Evolutionary conservation across 768 basidiomycete genomes (phyloP), one percentile per base, ranked within the genome.

Genomic region (Trametes punicea): DNA sequence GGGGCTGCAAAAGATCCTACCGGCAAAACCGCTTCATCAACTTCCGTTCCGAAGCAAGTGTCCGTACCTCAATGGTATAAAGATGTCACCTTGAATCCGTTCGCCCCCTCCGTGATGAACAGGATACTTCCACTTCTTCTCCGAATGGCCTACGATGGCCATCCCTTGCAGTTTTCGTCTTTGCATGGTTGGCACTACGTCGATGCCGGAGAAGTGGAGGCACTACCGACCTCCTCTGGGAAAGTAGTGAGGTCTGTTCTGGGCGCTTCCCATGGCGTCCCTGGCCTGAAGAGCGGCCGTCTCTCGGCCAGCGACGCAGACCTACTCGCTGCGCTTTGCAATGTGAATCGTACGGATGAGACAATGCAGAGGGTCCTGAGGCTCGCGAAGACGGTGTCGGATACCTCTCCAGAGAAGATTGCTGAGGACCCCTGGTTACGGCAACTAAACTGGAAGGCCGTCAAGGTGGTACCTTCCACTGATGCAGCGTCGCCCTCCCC

Each of bases 161-260:
- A 79, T 57, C 87, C 88, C 1, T 65, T 95, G 34, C 74, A 68
- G 9, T 86, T 81, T 59, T 75, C 75, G 23, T 56, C 67, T 4
- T 70, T 77, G 20, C 78, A 86, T 29, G 78, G 82, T 9, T 98
- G 93, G 93, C 83, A 88, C 67, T 84, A 79, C 62, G 21, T 77
- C 25, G 63, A 61, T 20, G 70, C 67, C 25, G 71, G 68, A 1
- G 50, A 68, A 18, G 59, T 76, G 16, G 56, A 58, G 16, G 75
- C 74, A n/a, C 67, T 82, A 6, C 74, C 77, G 8, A 81, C 76
- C 1, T 70, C 77, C 1, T 71, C 68, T 7, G 71, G 72, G 18
- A 70, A 62, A n/a, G 81, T 79, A 56, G 75, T 77, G 34, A 67
- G 74, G 6, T 70, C 69, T 2, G 61, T 87, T 10, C 70, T 88